A percentile compares a stretch with the other conserved stretches of the same genome.
These are phyloP conservation scores for Prunus mume DNA, from an alignment of 306 rosid genomes.

Conservation along the genomic window DNA sequence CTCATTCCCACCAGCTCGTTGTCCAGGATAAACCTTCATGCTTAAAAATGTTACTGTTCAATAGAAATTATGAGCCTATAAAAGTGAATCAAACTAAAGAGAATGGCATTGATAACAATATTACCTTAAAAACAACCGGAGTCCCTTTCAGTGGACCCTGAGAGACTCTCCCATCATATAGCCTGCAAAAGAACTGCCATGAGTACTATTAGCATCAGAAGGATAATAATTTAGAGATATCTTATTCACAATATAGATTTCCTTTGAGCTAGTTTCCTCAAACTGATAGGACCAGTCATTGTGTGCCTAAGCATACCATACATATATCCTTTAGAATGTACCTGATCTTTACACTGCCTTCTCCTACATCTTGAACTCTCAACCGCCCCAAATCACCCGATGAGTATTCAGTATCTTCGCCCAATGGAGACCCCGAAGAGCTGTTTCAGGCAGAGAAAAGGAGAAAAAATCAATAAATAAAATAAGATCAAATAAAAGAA, in stretches of 20 bases:
- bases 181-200: constrained; percentile 73
- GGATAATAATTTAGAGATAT: background rate
- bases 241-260: background rate
- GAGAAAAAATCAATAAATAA: background rate
- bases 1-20: constrained; percentile 74
- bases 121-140: constrained; percentile 76
- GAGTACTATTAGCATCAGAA: constrained; percentile 46
- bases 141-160: constrained; percentile 71
- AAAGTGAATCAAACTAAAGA: constrained; percentile 2
- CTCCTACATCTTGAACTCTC: constrained; percentile 79
- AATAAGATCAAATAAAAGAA: background rate
- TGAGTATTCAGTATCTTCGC: constrained; percentile 41
- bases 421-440: constrained; percentile 52
- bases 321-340: constrained; percentile 16
- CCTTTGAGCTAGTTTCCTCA: background rate
- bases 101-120: background rate
- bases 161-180: constrained; percentile 90
- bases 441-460: constrained; percentile 22
- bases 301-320: background rate
- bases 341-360: constrained; percentile 90
- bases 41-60: constrained; percentile 13
- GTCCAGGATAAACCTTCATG: constrained; percentile 87
- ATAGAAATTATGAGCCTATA: constrained; percentile 1
- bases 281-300: background rate
- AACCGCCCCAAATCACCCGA: constrained; percentile 51